These are phyloP conservation scores for Boletus subparvulus DNA, from an alignment of 768 basidiomycete species.

Conservation along the genomic window DNA sequence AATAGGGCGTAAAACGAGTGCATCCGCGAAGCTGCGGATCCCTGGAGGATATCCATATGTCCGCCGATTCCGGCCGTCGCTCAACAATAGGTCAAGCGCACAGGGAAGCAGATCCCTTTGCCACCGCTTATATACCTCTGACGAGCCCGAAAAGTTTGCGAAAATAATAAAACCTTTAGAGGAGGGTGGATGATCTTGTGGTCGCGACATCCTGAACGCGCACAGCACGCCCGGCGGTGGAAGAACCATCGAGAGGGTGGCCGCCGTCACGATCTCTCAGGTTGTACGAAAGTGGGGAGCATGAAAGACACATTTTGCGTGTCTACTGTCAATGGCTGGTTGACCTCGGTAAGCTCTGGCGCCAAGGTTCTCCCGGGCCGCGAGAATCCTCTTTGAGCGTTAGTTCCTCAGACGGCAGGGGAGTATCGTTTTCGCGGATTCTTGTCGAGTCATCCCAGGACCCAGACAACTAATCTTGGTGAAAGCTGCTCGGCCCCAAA, in stretches of 20 bases:
- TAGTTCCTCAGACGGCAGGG: background rate
- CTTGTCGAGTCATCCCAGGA: no score
- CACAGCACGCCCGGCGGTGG: conserved; percentile 1
- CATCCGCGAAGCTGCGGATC: background rate
- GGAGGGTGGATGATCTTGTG: background rate
- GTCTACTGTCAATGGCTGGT: background rate
- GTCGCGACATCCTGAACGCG: background rate
- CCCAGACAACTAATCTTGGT: no score
- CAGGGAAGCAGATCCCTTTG: background rate
- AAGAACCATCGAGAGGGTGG: background rate
- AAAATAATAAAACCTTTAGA: background rate
- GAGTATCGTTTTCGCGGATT: no score
- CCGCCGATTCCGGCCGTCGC: background rate
- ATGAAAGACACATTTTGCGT: background rate
- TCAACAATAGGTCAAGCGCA: background rate
- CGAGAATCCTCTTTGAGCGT: background rate
- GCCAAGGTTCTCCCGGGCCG: background rate
- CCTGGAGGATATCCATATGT: background rate
- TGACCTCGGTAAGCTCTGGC: background rate
- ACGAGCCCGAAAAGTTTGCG: background rate
- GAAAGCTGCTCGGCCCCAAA: no score
- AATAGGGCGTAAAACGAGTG: no score
- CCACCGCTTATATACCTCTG: background rate
- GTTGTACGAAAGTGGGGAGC: background rate
- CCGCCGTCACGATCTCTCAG: background rate